Percentiles rank a stretch among this genome's conserved stretches.
These are phyloP conservation scores for Mimosa pudica DNA, from an alignment of 306 rosid genomes.

Conservation along the genomic window DNA sequence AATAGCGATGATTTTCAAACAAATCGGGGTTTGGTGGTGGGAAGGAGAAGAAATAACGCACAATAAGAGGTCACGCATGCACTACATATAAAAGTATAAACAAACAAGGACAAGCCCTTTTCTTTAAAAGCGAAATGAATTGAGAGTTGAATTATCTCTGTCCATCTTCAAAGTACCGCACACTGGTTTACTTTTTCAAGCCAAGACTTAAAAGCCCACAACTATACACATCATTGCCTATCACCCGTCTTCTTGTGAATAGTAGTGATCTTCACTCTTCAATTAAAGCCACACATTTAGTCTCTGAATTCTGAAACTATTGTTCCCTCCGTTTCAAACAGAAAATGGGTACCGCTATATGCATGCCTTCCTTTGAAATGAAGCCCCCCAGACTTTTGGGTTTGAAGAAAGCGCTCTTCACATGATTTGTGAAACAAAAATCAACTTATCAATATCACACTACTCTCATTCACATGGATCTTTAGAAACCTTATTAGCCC, in stretches of 20 bases:
- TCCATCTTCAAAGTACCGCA: constrained; percentile 30
- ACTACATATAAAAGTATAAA: neutral
- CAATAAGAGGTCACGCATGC: constrained; percentile 10
- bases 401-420: neutral
- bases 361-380: neutral
- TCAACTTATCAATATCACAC: constrained; percentile 3
- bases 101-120: constrained; percentile 3
- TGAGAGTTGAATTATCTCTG: constrained; percentile 15
- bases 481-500: neutral
- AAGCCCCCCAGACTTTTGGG: neutral
- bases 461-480: neutral
- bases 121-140: constrained; percentile 31
- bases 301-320: neutral
- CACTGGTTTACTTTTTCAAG: constrained; percentile 29
- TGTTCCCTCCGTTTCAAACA: neutral
- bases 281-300: constrained; percentile 5
- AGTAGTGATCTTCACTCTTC: constrained; percentile 9
- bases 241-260: constrained; percentile 29
- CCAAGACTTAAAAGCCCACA: constrained; percentile 30
- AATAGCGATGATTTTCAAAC: neutral
- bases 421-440: constrained; percentile 7
- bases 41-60: constrained; percentile 24
- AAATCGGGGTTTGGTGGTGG: neutral
- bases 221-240: constrained; percentile 16
- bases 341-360: neutral